These are phyloP conservation scores for Venturia nashicola DNA, from an alignment of 2,329 filamentous ascomycete species.

Conservation along the genomic window DNA sequence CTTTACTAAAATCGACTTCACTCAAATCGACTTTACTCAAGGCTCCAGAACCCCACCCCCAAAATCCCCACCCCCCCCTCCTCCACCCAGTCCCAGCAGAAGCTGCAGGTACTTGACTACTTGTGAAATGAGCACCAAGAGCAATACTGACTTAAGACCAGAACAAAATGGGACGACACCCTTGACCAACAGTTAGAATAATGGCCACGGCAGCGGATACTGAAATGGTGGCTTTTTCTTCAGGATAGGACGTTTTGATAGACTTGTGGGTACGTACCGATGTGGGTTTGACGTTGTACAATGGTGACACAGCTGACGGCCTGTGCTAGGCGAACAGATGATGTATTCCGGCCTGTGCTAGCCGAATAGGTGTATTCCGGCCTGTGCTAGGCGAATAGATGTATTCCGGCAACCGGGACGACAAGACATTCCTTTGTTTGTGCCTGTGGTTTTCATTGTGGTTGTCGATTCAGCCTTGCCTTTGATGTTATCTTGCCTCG, in stretches of 20 bases:
- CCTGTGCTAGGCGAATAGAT: not conserved
- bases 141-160: not conserved
- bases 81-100: not conserved
- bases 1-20: not conserved
- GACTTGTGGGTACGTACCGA: slow-evolving; percentile 1
- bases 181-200: not conserved
- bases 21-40: no score
- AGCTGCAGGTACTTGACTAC: not conserved
- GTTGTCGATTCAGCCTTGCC: not conserved
- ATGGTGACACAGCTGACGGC: not conserved
- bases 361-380: not conserved
- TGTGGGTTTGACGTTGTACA: not conserved
- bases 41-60: not conserved
- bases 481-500: not conserved
- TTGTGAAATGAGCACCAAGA: not conserved
- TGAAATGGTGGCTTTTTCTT: not conserved
- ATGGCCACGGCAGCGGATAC: not conserved
- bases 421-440: not conserved
- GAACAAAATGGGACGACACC: not conserved
- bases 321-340: not conserved
- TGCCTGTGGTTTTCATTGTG: not conserved
- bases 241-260: not conserved
- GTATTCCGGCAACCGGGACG: not conserved
- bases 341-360: not conserved
- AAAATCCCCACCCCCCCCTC: not conserved